A percentile compares a stretch with the other conserved stretches of the same genome.
Evolutionary conservation across 2,329 filamentous ascomycete genomes (phyloP).

Genomic region (Eurotiales sp.): DNA sequence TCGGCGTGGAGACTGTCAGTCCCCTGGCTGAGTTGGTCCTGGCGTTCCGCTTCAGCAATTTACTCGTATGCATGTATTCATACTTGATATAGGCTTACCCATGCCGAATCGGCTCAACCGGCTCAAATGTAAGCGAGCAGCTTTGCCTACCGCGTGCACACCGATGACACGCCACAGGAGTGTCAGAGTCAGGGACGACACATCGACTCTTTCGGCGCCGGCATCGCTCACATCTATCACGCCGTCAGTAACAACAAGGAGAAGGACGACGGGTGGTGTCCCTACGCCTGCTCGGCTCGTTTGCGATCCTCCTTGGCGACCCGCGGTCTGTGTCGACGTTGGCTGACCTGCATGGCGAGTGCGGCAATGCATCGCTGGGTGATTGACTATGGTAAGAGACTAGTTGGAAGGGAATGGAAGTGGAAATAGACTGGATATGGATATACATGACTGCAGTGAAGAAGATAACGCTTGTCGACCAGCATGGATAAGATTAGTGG

Average conservation of each 20-base stretch:
- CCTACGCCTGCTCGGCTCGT: neutral
- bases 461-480: too few species aligned
- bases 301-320: constrained; percentile 2
- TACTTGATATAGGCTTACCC: neutral
- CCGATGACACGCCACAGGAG: neutral
- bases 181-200: neutral
- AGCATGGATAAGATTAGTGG: too few species aligned
- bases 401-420: too few species aligned
- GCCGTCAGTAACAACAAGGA: neutral
- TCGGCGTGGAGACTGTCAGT: neutral
- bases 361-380: too few species aligned
- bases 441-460: too few species aligned
- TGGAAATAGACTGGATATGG: too few species aligned
- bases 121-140: neutral
- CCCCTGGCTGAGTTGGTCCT: neutral
- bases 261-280: neutral
- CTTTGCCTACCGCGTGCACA: neutral
- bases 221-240: constrained; percentile 3
- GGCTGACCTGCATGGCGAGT: neutral
- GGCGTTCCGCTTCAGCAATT: neutral
- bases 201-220: constrained; percentile 2
- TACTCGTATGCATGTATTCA: neutral
- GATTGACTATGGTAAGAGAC: too few species aligned
- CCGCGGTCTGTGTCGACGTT: constrained; percentile 1
- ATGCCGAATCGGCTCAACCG: neutral